phyloP scores from a whole-genome alignment of 257 asterid genomes.

The Eucommia ulmoides region DNA sequence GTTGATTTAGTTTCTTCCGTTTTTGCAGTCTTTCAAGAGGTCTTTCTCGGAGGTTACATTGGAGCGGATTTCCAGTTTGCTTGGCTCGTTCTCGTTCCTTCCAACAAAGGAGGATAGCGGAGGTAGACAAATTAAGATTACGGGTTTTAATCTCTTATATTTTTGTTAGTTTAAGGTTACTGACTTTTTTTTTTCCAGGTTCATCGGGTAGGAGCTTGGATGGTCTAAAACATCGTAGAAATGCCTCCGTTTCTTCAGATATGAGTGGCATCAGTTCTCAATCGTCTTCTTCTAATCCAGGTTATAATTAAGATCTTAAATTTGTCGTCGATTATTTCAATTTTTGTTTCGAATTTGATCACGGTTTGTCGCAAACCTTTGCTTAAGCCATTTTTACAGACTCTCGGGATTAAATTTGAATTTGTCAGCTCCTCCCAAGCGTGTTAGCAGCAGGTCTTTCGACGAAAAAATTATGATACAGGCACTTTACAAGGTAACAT shows the following conservation, averaged over 20 bases:
- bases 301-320: slow-evolving; percentile 17
- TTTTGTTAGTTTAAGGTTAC: neutral
- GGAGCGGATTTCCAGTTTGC: slow-evolving; percentile 52
- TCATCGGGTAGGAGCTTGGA: slow-evolving; percentile 36
- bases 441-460: slow-evolving; percentile 52
- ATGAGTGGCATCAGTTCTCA: slow-evolving; percentile 59
- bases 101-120: slow-evolving; percentile 33
- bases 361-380: too few relatives aligned
- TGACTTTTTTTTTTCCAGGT: slow-evolving; percentile 27
- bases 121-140: slow-evolving; percentile 38
- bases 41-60: slow-evolving; percentile 70
- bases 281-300: slow-evolving; percentile 53
- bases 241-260: slow-evolving; percentile 70
- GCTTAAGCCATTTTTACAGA: slow-evolving; percentile 9
- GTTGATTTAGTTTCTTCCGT: slow-evolving; percentile 1
- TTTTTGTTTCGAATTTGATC: too few relatives aligned
- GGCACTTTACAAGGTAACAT: slow-evolving; percentile 88
- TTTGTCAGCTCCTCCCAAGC: slow-evolving; percentile 48
- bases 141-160: neutral
- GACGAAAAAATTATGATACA: slow-evolving; percentile 73
- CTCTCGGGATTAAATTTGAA: slow-evolving; percentile 7
- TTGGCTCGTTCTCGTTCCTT: slow-evolving; percentile 61
- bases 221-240: slow-evolving; percentile 59
- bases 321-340: too few relatives aligned
- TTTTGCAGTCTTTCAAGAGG: slow-evolving; percentile 23